Evolutionary conservation across 805 yeast species (phyloP).

Genomic region (Ogataea corticis): DNA sequence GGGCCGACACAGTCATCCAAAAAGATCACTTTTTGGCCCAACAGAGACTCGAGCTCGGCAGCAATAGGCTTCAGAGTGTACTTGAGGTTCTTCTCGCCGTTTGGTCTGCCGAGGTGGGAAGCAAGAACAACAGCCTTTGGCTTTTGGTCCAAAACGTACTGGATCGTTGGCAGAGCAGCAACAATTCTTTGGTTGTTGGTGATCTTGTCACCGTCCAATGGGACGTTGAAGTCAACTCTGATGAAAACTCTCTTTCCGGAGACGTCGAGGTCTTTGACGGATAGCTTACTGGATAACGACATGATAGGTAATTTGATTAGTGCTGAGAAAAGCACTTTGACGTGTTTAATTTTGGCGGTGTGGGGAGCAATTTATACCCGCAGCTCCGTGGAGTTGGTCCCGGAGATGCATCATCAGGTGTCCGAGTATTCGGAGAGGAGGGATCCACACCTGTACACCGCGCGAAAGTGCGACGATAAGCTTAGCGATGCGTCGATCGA

Average conservation of each 20-base stretch:
- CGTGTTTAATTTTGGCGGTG: no score
- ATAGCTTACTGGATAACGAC: slow-evolving; percentile 92
- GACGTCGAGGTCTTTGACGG: slow-evolving; percentile 88
- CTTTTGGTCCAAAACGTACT: slow-evolving; percentile 87
- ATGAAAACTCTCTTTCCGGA: slow-evolving; percentile 94
- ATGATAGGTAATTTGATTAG: slow-evolving; percentile 37
- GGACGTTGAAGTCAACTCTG: slow-evolving; percentile 96
- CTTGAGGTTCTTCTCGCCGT: slow-evolving; percentile 84
- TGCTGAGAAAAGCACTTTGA: not conserved
- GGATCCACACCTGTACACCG: slow-evolving; percentile 6
- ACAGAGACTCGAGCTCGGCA: slow-evolving; percentile 77
- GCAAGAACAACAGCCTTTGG: slow-evolving; percentile 93
- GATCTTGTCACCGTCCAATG: slow-evolving; percentile 92
- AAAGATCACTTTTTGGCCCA: slow-evolving; percentile 75
- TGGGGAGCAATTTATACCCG: no score
- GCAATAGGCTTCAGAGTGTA: slow-evolving; percentile 94
- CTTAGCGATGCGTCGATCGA: not conserved
- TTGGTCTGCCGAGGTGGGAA: slow-evolving; percentile 99
- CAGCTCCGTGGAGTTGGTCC: not conserved
- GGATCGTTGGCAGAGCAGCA: slow-evolving; percentile 98
- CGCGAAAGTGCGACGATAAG: not conserved
- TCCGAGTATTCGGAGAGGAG: slow-evolving; percentile 1
- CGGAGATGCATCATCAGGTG: slow-evolving; percentile 6
- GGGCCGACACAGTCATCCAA: slow-evolving; percentile 90
- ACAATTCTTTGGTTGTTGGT: slow-evolving; percentile 99